Evolutionary conservation across 495 filamentous ascomycete genomes (phyloP), one percentile per base, ranked within the genome.

Genomic region (Hypomontagnella submonticulosa): DNA sequence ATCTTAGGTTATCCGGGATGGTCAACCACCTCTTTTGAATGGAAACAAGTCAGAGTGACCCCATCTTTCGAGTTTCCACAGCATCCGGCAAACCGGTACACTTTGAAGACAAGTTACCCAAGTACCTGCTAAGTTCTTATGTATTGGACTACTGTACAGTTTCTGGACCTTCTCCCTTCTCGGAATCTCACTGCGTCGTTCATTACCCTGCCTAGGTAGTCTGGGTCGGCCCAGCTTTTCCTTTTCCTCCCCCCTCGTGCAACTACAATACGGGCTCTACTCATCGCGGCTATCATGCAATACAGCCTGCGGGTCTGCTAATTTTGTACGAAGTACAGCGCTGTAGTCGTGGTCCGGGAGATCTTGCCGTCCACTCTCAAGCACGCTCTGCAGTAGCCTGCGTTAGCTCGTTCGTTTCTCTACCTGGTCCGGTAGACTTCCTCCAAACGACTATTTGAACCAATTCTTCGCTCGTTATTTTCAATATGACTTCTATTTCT

Each of bases 341-440:
- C 51, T 37, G 33, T 34, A 55, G 59, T 44, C 42, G 43, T 57
- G 36, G 38, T 34, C 38, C 51, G 34, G 15, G 15, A 57, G 20
- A 41, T 67, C 40, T 59, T 68, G 32, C 38, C 59, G 60, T 49
- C 66, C 59, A 54, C 66, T 63, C 16, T 32, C 41, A 47, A 56
- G 60, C 60, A 52, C 50, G 37, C 40, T 68, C 54, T 63, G 59
- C 66, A 69, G 52, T 69, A 69, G 66, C 43, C 50, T 69, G 55
- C 60, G 50, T 60, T 69, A 63, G 66, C 50, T 52, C 66, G 51
- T 42, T 63, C 55, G 43, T 54, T 56, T 49, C 54, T 59, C 48
- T 27, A 27, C 55, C 53, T 51, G 49, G 30, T 51, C 54, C 59
- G 63, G 43, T 18, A 44, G 46, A 27, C 37, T 59, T 55, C 41